Evolutionary conservation across 805 yeast species (phyloP).

Genomic region (Lachancea dasiensis): DNA sequence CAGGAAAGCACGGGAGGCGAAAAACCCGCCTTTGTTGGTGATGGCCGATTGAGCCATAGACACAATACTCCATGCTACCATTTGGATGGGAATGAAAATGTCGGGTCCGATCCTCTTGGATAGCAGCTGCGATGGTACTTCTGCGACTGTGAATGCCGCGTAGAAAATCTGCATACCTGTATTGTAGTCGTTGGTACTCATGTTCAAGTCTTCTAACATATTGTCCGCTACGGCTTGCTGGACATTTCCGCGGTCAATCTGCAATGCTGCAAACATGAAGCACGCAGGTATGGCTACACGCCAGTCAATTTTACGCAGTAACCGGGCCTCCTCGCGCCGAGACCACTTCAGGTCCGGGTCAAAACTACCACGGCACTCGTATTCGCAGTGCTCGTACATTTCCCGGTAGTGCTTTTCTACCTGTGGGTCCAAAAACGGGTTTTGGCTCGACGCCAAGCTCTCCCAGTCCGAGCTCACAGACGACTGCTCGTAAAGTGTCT

Average conservation of each 20-base stretch:
- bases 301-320: conserved; percentile 46
- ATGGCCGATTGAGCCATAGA: conserved; percentile 47
- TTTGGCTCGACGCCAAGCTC: conserved; percentile 1
- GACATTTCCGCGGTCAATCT: conserved; percentile 53
- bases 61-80: conserved; percentile 52
- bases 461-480: too few species aligned
- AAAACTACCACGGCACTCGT: conserved; percentile 48
- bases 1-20: conserved; percentile 42
- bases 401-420: conserved; percentile 40
- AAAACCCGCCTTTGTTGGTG: conserved; percentile 38
- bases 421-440: conserved; percentile 35
- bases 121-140: conserved; percentile 58
- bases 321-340: conserved; percentile 41
- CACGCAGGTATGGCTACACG: conserved; percentile 52
- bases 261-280: conserved; percentile 50
- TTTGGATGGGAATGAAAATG: conserved; percentile 52
- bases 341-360: conserved; percentile 57
- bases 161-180: conserved; percentile 49
- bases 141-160: conserved; percentile 49
- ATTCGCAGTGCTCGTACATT: conserved; percentile 42
- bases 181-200: conserved; percentile 53
- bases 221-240: conserved; percentile 55
- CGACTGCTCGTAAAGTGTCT: background rate
- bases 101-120: conserved; percentile 60
- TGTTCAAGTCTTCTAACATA: conserved; percentile 43